phyloP scores from a whole-genome alignment of 2,329 filamentous ascomycete species.

The Aureobasidium leucospermi region DNA sequence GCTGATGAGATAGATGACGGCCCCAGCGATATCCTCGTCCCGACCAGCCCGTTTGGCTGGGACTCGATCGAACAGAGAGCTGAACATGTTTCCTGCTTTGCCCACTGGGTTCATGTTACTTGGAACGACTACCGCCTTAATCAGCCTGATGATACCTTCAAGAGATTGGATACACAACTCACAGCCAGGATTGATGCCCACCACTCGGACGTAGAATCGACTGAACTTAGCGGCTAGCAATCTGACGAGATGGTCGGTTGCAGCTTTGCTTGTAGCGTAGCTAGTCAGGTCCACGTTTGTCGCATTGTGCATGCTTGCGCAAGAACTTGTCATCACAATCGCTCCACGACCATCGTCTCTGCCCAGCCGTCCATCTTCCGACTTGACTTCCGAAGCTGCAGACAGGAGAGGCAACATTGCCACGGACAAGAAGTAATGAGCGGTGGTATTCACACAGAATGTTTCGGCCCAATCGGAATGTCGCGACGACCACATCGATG shows the following conservation, averaged over 20 bases:
- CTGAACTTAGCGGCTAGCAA: slow-evolving; percentile 44
- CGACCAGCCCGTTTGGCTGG: slow-evolving; percentile 31
- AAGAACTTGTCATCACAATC: slow-evolving; percentile 44
- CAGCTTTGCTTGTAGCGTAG: slow-evolving; percentile 46
- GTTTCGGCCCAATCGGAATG: slow-evolving; percentile 40
- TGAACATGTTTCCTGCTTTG: slow-evolving; percentile 35
- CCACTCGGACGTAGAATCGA: slow-evolving; percentile 37
- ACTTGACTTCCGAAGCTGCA: slow-evolving; percentile 29
- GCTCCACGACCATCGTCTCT: slow-evolving; percentile 38
- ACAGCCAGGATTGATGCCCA: slow-evolving; percentile 40
- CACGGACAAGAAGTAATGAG: slow-evolving; percentile 44
- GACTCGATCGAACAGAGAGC: slow-evolving; percentile 31
- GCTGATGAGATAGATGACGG: slow-evolving; percentile 36
- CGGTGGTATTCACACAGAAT: slow-evolving; percentile 43
- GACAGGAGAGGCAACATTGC: slow-evolving; percentile 39
- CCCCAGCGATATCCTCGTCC: slow-evolving; percentile 37
- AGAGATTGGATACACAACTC: background rate
- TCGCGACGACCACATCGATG: slow-evolving; percentile 41
- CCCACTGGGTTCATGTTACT: slow-evolving; percentile 40
- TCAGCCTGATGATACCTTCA: background rate
- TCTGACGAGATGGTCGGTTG: slow-evolving; percentile 45
- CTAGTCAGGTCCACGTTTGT: slow-evolving; percentile 48
- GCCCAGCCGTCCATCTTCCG: slow-evolving; percentile 24
- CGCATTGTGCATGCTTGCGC: slow-evolving; percentile 46
- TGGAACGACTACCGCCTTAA: slow-evolving; percentile 30